A percentile compares a stretch with the other conserved stretches of the same genome.
Conservation (phyloP, 1,139 yeast genomes). For the Hemisphaericaspora xylofermentans region DNA sequence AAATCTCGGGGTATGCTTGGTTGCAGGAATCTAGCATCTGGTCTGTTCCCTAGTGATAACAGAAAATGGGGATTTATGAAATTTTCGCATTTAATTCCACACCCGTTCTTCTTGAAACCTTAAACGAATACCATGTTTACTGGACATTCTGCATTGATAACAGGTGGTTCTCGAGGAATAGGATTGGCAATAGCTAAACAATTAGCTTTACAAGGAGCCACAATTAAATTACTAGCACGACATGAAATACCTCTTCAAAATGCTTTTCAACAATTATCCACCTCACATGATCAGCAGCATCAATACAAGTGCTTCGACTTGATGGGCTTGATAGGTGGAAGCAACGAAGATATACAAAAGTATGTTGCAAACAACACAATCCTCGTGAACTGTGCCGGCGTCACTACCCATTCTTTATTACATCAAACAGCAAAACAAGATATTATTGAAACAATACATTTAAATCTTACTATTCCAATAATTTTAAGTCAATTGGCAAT, state of each 20-base stretch:
- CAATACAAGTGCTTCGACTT: constrained; percentile 54
- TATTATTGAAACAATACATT: constrained; percentile 50
- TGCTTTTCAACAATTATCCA: constrained; percentile 36
- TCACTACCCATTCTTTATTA: constrained; percentile 61
- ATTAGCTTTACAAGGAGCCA: constrained; percentile 62
- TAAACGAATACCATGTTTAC: constrained; percentile 9
- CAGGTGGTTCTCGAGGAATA: constrained; percentile 87
- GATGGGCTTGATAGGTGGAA: constrained; percentile 3
- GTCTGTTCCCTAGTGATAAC: too few species aligned
- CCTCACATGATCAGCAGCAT: constrained; percentile 42
- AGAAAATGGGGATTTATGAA: too few species aligned
- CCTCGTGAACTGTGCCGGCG: constrained; percentile 80
- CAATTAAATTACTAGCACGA: constrained; percentile 62
- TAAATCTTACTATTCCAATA: constrained; percentile 70
- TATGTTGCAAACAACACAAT: constrained; percentile 35
- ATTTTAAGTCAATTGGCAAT: constrained; percentile 46
- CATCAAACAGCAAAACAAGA: constrained; percentile 41
- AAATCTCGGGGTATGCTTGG: too few species aligned
- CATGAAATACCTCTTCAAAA: constrained; percentile 35
- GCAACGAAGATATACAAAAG: constrained; percentile 1
- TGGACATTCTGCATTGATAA: constrained; percentile 53
- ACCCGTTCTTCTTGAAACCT: neutral
- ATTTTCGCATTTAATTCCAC: neutral
- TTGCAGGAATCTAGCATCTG: too few species aligned
- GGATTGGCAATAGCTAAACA: constrained; percentile 65